A percentile compares a stretch with the other conserved stretches of the same genome.
Evolutionary conservation across 1,284 basidiomycete genomes (phyloP).

Genomic region (Fistulina hepatica): DNA sequence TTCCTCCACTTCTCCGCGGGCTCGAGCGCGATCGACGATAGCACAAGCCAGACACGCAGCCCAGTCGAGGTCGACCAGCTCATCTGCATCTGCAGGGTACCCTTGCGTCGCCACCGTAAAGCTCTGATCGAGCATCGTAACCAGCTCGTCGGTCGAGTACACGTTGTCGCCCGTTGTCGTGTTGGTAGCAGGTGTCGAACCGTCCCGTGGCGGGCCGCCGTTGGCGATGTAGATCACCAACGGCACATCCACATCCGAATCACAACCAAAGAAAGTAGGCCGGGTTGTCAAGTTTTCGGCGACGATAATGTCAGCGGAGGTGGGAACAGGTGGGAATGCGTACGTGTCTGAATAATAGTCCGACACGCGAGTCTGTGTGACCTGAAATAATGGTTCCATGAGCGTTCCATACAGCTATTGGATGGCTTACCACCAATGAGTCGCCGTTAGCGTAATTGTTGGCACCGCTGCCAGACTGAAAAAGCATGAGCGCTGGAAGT

Average conservation of each 20-base stretch:
- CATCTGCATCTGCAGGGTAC: slow-evolving; percentile 16
- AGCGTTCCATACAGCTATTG: no score
- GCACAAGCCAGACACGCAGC: slow-evolving; percentile 35
- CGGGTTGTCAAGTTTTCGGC: slow-evolving; percentile 25
- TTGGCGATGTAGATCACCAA: slow-evolving; percentile 33
- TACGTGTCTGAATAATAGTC: no score
- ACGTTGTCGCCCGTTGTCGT: slow-evolving; percentile 25
- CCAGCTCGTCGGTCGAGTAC: slow-evolving; percentile 23
- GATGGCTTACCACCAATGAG: no score
- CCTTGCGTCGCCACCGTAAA: slow-evolving; percentile 33
- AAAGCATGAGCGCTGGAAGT: no score
- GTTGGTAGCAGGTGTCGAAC: slow-evolving; percentile 31
- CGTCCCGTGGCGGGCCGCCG: slow-evolving; percentile 30
- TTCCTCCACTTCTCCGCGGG: slow-evolving; percentile 16
- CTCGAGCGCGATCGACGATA: slow-evolving; percentile 30
- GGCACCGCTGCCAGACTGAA: slow-evolving; percentile 21
- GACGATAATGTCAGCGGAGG: slow-evolving; percentile 21
- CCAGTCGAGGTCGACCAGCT: slow-evolving; percentile 28
- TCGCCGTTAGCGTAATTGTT: slow-evolving; percentile 30
- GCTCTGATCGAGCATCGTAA: slow-evolving; percentile 32
- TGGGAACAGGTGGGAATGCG: slow-evolving; percentile 32
- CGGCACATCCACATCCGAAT: slow-evolving; percentile 19
- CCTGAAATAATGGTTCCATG: no score
- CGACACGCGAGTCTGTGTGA: no score
- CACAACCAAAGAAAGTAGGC: slow-evolving; percentile 38